Percentiles rank a stretch among this genome's conserved stretches.
Evolutionary conservation across 2,329 filamentous ascomycete genomes (phyloP).

Genomic region (Aphanoascus verrucosus): DNA sequence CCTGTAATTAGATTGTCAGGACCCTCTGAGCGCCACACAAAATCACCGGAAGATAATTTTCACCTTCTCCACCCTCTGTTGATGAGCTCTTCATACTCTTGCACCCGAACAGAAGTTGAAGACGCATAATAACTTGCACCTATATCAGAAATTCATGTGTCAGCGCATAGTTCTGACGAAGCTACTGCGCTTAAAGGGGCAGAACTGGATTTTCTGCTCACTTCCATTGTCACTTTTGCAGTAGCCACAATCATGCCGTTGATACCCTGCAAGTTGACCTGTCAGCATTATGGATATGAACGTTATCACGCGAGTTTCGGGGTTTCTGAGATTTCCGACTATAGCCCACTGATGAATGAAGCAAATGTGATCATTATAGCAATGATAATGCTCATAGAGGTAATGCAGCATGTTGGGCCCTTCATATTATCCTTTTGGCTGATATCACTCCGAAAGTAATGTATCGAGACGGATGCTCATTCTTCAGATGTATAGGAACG

Average conservation of each 20-base stretch:
- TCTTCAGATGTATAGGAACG: neutral
- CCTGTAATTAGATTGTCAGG: conserved; percentile 21
- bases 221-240: conserved; percentile 38
- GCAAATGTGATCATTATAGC: neutral
- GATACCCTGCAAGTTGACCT: conserved; percentile 2
- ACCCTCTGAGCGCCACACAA: neutral
- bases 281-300: neutral
- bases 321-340: neutral
- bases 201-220: conserved; percentile 28
- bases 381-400: too few relatives aligned
- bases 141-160: conserved; percentile 15
- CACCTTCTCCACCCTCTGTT: conserved; percentile 42
- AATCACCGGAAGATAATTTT: conserved; percentile 14
- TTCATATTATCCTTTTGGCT: neutral
- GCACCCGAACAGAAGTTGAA: conserved; percentile 34
- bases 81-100: conserved; percentile 40
- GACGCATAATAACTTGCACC: conserved; percentile 39
- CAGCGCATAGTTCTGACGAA: conserved; percentile 1
- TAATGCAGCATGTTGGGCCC: neutral
- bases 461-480: too few relatives aligned
- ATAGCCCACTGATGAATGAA: neutral
- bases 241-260: conserved; percentile 32
- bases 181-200: too few relatives aligned
- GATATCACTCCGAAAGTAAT: neutral
- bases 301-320: neutral